These are phyloP conservation scores for Novakomyces olei DNA, from an alignment of 805 yeast species.

Conservation along the genomic window DNA sequence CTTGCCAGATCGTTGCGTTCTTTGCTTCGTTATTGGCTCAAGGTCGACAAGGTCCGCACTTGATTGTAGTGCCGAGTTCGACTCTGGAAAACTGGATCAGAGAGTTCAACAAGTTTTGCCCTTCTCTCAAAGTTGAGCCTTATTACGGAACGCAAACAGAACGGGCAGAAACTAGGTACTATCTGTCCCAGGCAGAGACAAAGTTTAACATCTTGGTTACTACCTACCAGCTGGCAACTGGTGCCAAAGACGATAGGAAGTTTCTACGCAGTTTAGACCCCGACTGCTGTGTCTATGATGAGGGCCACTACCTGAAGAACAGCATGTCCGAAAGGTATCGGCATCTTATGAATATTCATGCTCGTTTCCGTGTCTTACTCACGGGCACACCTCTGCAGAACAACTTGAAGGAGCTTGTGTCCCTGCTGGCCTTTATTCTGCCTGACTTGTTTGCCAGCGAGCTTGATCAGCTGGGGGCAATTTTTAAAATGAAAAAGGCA, in stretches of 20 bases:
- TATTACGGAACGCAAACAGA: conserved; percentile 78
- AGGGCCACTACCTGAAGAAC: conserved; percentile 92
- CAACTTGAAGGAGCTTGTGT: conserved; percentile 71
- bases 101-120: conserved; percentile 89
- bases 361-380: conserved; percentile 61
- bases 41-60: conserved; percentile 67
- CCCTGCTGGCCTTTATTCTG: conserved; percentile 72
- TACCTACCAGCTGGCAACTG: conserved; percentile 79
- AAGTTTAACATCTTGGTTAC: conserved; percentile 78
- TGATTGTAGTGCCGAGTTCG: conserved; percentile 84
- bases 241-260: conserved; percentile 57
- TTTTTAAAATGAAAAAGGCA: conserved; percentile 71
- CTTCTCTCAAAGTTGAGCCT: conserved; percentile 79
- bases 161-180: conserved; percentile 62
- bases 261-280: conserved; percentile 56
- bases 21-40: conserved; percentile 68
- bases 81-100: conserved; percentile 92
- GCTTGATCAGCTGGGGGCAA: conserved; percentile 55
- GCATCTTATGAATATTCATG: conserved; percentile 65
- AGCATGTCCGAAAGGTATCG: conserved; percentile 67
- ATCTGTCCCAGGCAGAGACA: conserved; percentile 29
- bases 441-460: conserved; percentile 63
- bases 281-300: conserved; percentile 83
- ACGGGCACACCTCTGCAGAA: conserved; percentile 97
- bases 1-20: conserved; percentile 82